Percentiles rank a stretch among this genome's conserved stretches.
Evolutionary conservation across 2,329 filamentous ascomycete species (phyloP).

Genomic region (Colletotrichum orbiculare): DNA sequence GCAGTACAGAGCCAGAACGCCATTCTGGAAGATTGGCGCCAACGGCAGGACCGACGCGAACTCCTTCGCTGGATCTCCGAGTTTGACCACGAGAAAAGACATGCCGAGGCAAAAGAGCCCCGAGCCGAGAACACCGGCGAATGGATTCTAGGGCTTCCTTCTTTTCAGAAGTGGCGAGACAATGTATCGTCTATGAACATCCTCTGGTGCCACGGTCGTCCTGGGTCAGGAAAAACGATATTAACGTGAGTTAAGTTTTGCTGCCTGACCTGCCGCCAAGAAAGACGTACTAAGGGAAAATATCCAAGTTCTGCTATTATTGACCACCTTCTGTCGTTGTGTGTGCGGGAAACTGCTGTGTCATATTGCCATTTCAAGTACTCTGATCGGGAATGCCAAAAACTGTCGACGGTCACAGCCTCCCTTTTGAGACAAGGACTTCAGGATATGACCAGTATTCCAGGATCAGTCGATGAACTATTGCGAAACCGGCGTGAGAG

Average conservation of each 20-base stretch:
- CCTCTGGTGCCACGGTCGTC: neutral
- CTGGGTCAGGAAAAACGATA: neutral
- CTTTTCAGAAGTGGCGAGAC: neutral
- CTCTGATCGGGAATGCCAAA: neutral
- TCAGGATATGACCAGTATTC: neutral
- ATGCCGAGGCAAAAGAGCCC: neutral
- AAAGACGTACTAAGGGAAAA: neutral
- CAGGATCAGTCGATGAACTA: neutral
- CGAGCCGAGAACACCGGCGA: neutral
- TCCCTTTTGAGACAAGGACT: neutral
- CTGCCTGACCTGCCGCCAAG: neutral
- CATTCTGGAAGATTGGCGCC: neutral
- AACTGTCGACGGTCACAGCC: neutral
- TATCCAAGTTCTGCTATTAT: neutral
- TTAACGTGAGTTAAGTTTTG: neutral
- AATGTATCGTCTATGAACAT: neutral
- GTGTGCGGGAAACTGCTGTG: neutral
- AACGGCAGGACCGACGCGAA: conserved; percentile 56
- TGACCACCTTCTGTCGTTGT: neutral
- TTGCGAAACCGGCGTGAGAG: neutral
- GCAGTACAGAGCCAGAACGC: neutral
- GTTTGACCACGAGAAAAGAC: neutral
- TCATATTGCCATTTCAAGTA: conserved; percentile 1
- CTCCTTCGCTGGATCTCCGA: neutral
- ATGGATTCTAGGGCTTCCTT: neutral